Evolutionary conservation across 257 asterid genomes (phyloP).

Genomic region (Solanum pimpinellifolium): DNA sequence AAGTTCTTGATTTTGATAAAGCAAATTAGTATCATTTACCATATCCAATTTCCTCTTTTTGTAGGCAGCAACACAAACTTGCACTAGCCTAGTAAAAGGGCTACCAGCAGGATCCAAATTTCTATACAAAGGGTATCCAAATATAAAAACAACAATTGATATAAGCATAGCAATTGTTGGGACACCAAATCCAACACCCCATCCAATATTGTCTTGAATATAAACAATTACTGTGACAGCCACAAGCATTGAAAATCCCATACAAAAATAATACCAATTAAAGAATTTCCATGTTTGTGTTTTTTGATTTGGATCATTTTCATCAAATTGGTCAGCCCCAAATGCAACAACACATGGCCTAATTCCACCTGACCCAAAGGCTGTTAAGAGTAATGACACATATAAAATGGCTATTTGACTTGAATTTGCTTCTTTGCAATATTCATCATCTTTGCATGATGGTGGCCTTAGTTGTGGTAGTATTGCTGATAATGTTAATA

Average conservation of each 20-base stretch:
- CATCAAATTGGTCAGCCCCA: slow-evolving; percentile 80
- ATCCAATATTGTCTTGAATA: slow-evolving; percentile 64
- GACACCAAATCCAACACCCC: slow-evolving; percentile 91
- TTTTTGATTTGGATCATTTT: slow-evolving; percentile 51
- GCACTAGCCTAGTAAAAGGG: slow-evolving; percentile 81
- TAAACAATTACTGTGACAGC: slow-evolving; percentile 78
- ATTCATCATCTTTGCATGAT: slow-evolving; percentile 28
- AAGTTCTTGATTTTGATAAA: slow-evolving; percentile 46
- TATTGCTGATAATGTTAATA: slow-evolving; percentile 52
- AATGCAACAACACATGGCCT: slow-evolving; percentile 79
- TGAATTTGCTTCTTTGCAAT: slow-evolving; percentile 43
- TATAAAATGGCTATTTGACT: slow-evolving; percentile 58
- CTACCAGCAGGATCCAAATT: slow-evolving; percentile 75
- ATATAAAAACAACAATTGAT: slow-evolving; percentile 45
- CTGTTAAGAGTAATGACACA: slow-evolving; percentile 47
- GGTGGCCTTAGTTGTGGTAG: slow-evolving; percentile 66
- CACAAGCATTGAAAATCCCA: slow-evolving; percentile 74
- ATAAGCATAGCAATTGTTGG: slow-evolving; percentile 67
- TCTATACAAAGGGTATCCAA: slow-evolving; percentile 72
- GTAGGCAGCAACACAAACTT: slow-evolving; percentile 72
- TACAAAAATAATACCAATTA: slow-evolving; percentile 86
- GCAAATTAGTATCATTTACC: slow-evolving; percentile 21
- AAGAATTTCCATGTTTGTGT: slow-evolving; percentile 72
- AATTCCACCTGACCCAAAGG: slow-evolving; percentile 70
- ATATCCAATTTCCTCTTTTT: slow-evolving; percentile 42